Percentiles rank a stretch among this genome's conserved stretches.
Conservation (phyloP, 2,329 filamentous ascomycete genomes). For the Diaporthe vaccinii region DNA sequence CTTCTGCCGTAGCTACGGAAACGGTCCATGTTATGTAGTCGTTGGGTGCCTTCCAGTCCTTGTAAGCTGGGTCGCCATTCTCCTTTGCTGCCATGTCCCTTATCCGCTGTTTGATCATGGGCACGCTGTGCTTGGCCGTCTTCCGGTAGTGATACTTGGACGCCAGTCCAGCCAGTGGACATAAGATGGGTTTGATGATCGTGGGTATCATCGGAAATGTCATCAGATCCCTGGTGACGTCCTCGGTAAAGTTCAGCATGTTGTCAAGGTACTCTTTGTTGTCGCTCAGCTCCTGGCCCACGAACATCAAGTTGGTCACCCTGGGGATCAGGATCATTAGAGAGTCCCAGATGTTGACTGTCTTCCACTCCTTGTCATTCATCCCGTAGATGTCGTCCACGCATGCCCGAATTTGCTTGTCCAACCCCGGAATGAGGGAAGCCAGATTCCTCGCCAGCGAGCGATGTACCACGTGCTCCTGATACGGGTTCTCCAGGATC, state of each 20-base stretch:
- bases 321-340: conserved; percentile 58
- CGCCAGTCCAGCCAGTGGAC: conserved; percentile 58
- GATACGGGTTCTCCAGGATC: conserved; percentile 54
- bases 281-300: conserved; percentile 55
- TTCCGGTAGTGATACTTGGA: conserved; percentile 63
- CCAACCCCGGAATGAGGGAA: conserved; percentile 55
- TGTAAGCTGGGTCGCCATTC: conserved; percentile 55
- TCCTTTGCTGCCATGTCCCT: conserved; percentile 59
- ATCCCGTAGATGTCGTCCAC: conserved; percentile 53
- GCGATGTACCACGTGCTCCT: conserved; percentile 58
- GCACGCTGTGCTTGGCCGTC: conserved; percentile 57
- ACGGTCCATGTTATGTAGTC: conserved; percentile 72
- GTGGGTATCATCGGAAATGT: conserved; percentile 61
- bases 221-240: conserved; percentile 60
- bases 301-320: conserved; percentile 59
- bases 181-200: conserved; percentile 63
- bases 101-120: conserved; percentile 64
- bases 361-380: conserved; percentile 52
- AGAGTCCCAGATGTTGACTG: conserved; percentile 59
- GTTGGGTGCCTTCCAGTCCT: conserved; percentile 61
- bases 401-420: conserved; percentile 55
- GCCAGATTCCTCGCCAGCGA: conserved; percentile 58
- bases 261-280: conserved; percentile 61
- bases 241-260: conserved; percentile 64
- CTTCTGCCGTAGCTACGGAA: conserved; percentile 62